Conservation (phyloP, 768 basidiomycete species). For the Rhizopogon vulgaris region DNA sequence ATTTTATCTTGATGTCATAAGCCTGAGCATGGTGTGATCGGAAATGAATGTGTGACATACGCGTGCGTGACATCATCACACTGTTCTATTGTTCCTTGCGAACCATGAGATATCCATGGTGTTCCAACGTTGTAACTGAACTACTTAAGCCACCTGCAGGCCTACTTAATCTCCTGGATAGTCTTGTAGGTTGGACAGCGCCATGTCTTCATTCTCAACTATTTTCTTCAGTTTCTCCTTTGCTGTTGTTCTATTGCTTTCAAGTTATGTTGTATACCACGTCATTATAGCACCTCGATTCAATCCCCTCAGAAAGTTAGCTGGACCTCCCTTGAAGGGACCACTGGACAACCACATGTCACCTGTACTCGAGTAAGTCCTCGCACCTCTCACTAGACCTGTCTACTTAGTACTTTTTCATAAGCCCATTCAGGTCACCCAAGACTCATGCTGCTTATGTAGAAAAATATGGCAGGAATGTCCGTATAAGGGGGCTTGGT, state of each 20-base stretch:
- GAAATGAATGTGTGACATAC: slow-evolving; percentile 3
- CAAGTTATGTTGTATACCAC: slow-evolving; percentile 20
- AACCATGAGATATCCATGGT: slow-evolving; percentile 1
- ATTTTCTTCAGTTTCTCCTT: slow-evolving; percentile 3
- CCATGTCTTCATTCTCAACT: slow-evolving; percentile 5
- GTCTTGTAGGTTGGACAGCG: not conserved
- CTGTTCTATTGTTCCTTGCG: slow-evolving; percentile 5
- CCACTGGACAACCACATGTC: slow-evolving; percentile 51
- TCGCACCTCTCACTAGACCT: not conserved
- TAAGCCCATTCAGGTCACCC: slow-evolving; percentile 50
- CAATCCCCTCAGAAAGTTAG: slow-evolving; percentile 47
- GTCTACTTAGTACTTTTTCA: not conserved
- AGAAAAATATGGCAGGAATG: slow-evolving; percentile 58
- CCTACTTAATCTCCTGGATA: not conserved
- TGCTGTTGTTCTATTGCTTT: slow-evolving; percentile 5
- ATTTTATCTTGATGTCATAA: slow-evolving; percentile 13
- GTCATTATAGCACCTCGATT: slow-evolving; percentile 19
- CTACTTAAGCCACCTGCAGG: not conserved
- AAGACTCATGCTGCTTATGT: slow-evolving; percentile 48
- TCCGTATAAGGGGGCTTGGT: slow-evolving; percentile 61
- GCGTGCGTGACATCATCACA: slow-evolving; percentile 4
- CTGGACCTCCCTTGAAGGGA: slow-evolving; percentile 50
- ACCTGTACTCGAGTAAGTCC: slow-evolving; percentile 51
- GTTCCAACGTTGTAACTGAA: not conserved
- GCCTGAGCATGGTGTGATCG: not conserved